Percentiles rank a stretch among this genome's conserved stretches.
These are phyloP conservation scores for Salvia miltiorrhiza DNA, from an alignment of 257 asterid genomes.

Conservation along the genomic window DNA sequence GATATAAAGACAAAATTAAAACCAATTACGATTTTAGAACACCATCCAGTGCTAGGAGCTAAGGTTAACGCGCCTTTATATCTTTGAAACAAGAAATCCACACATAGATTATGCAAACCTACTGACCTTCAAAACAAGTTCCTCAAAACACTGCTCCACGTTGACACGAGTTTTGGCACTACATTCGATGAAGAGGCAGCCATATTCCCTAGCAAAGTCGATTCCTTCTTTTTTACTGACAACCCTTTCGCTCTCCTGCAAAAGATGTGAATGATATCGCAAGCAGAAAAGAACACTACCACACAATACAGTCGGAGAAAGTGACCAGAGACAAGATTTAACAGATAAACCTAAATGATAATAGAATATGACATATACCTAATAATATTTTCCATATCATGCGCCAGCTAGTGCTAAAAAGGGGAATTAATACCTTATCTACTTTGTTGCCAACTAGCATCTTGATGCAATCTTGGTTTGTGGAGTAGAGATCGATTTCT, in stretches of 20 bases:
- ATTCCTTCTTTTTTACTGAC: conserved; percentile 87
- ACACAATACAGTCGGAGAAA: background rate
- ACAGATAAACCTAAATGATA: too few relatives aligned
- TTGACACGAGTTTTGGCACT: conserved; percentile 92
- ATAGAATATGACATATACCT: too few relatives aligned
- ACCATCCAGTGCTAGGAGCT: background rate
- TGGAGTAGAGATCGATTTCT: conserved; percentile 82
- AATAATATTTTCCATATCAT: too few relatives aligned
- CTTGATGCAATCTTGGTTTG: conserved; percentile 88
- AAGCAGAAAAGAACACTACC: background rate
- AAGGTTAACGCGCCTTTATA: background rate
- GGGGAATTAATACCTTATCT: conserved; percentile 64
- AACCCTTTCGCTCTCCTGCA: conserved; percentile 78
- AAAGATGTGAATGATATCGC: background rate
- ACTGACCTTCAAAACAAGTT: conserved; percentile 78
- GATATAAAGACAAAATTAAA: background rate
- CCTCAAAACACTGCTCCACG: conserved; percentile 97
- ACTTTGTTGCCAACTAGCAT: conserved; percentile 98
- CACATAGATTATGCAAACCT: background rate
- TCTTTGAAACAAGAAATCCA: background rate
- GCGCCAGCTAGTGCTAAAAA: background rate
- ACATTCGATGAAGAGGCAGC: conserved; percentile 92
- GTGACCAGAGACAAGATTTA: too few relatives aligned
- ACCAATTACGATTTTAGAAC: background rate
- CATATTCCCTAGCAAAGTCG: conserved; percentile 81